Conservation (phyloP, 352 stramenopile genomes). For the Thalassiosira sp. region DNA sequence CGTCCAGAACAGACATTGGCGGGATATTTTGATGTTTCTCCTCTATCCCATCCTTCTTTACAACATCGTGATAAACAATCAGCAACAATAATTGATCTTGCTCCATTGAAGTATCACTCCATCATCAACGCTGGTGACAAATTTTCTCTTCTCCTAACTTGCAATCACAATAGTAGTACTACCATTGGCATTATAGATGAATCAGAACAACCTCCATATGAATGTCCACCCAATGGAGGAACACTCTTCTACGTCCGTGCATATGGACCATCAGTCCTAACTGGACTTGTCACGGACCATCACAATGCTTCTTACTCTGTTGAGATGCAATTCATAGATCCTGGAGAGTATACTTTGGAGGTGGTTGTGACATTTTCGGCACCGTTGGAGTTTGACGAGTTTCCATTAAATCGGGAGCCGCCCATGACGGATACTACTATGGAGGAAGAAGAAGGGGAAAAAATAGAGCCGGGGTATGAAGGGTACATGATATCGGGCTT, state of each 20-base stretch:
- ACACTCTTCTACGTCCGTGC: slow-evolving; percentile 66
- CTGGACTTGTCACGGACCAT: slow-evolving; percentile 48
- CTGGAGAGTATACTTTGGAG: slow-evolving; percentile 70
- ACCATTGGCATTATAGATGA: neutral
- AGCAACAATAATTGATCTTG: no score
- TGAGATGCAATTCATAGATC: slow-evolving; percentile 52
- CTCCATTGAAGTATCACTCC: slow-evolving; percentile 32
- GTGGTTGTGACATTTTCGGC: slow-evolving; percentile 70
- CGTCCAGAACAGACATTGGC: slow-evolving; percentile 64
- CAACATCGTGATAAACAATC: no score
- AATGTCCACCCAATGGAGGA: slow-evolving; percentile 24
- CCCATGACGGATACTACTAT: no score
- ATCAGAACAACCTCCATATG: slow-evolving; percentile 25
- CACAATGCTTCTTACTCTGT: slow-evolving; percentile 49
- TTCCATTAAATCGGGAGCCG: no score
- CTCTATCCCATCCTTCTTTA: slow-evolving; percentile 17
- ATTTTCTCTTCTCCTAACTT: slow-evolving; percentile 34
- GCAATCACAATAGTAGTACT: slow-evolving; percentile 31
- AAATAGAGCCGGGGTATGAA: slow-evolving; percentile 61
- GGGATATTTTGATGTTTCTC: slow-evolving; percentile 53
- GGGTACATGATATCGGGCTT: slow-evolving; percentile 71
- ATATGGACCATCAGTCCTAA: slow-evolving; percentile 68
- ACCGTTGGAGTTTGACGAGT: slow-evolving; percentile 44
- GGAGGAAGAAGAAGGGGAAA: neutral
- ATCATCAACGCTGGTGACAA: slow-evolving; percentile 24